Percentiles rank a stretch among this genome's conserved stretches.
phyloP scores from a whole-genome alignment of 2,329 filamentous ascomycete genomes.

The Sclerotinia minor region DNA sequence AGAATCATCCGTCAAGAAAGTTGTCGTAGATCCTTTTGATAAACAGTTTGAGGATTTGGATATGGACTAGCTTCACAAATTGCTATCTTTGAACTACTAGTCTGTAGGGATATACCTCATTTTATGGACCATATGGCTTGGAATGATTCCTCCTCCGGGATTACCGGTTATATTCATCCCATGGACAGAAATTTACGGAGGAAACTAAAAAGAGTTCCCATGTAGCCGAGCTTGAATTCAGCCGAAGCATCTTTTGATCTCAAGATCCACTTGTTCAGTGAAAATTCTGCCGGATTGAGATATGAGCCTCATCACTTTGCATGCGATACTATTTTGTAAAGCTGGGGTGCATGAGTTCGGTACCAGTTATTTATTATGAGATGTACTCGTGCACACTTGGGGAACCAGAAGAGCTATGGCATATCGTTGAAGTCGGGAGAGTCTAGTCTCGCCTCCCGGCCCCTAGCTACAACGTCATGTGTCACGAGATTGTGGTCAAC shows the following conservation, averaged over 20 bases:
- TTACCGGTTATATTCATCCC: constrained; percentile 21
- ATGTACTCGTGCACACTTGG: neutral
- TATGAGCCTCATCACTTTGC: constrained; percentile 11
- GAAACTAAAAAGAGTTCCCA: constrained; percentile 4
- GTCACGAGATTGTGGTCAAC: constrained; percentile 7
- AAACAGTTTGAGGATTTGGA: constrained; percentile 5
- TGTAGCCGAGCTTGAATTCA: constrained; percentile 16
- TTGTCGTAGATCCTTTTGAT: neutral
- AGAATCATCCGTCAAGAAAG: constrained; percentile 6
- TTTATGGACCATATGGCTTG: constrained; percentile 1
- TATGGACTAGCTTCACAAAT: neutral
- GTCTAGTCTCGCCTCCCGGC: constrained; percentile 21
- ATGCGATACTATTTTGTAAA: neutral
- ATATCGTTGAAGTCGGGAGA: constrained; percentile 16
- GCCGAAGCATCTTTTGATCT: constrained; percentile 9
- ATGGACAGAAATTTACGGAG: constrained; percentile 7
- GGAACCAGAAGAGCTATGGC: neutral
- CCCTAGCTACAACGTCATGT: constrained; percentile 12
- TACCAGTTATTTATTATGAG: constrained; percentile 4
- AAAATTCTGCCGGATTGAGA: constrained; percentile 15
- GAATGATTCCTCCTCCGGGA: constrained; percentile 4
- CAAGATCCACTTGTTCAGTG: constrained; percentile 21
- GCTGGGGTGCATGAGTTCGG: neutral
- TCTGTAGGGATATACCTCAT: neutral
- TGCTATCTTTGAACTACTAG: neutral